Conservation (phyloP, 2,329 filamentous ascomycete species). For the Arthrobotrys iridis region DNA sequence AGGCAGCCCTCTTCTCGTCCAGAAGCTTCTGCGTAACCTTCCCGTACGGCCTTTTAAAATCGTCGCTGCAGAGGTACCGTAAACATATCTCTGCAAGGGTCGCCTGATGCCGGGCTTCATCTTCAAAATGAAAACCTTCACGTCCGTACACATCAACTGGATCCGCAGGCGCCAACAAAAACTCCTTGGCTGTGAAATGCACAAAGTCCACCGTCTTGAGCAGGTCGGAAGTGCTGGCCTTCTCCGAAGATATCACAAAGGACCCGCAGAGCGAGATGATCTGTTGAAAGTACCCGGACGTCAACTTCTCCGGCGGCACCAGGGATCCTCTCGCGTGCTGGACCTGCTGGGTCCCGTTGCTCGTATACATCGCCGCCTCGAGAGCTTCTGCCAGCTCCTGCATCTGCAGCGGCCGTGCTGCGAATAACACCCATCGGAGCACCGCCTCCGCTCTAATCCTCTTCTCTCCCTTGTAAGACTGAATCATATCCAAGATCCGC, state of each 20-base stretch:
- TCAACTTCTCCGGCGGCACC: conserved; percentile 21
- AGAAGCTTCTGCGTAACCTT: conserved; percentile 21
- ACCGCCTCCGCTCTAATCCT: conserved; percentile 37
- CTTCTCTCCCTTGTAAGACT: conserved; percentile 21
- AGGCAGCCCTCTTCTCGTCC: conserved; percentile 17
- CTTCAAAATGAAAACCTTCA: conserved; percentile 38
- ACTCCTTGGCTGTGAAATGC: conserved; percentile 54
- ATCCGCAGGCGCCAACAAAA: conserved; percentile 36
- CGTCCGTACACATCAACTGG: conserved; percentile 13
- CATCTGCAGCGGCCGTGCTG: conserved; percentile 44
- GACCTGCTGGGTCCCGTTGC: background rate
- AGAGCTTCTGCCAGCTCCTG: conserved; percentile 47
- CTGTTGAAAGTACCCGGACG: conserved; percentile 29
- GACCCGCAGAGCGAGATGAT: conserved; percentile 50
- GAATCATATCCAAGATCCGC: conserved; percentile 38
- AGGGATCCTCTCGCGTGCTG: conserved; percentile 19
- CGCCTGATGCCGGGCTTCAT: conserved; percentile 34
- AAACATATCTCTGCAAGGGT: conserved; percentile 36
- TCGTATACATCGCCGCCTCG: conserved; percentile 22
- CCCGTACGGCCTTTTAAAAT: conserved; percentile 33
- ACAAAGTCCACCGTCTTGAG: conserved; percentile 48
- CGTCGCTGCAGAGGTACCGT: conserved; percentile 35
- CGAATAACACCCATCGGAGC: conserved; percentile 53
- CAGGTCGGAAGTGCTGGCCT: conserved; percentile 22
- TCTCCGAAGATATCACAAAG: conserved; percentile 20